Conservation (phyloP, 768 basidiomycete species). For the Dioszegia aurantiaca region DNA sequence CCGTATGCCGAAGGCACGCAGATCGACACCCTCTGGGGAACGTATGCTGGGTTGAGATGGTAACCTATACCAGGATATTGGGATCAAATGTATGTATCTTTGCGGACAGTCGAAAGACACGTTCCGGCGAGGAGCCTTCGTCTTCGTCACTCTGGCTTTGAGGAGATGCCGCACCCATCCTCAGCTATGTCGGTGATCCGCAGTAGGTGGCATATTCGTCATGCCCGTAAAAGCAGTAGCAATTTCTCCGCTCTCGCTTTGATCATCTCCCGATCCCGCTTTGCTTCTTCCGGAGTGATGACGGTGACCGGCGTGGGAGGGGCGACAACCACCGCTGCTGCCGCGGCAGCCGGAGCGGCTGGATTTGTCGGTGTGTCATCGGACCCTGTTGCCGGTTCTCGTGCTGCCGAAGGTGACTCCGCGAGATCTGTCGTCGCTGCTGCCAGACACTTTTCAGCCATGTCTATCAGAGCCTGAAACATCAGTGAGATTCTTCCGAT, state of each 20-base stretch:
- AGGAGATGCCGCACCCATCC: too few species aligned
- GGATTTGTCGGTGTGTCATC: too few species aligned
- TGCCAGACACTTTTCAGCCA: constrained; percentile 8
- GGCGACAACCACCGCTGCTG: background rate
- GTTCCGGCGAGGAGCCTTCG: too few species aligned
- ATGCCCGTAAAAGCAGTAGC: constrained; percentile 7
- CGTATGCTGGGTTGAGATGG: constrained; percentile 44
- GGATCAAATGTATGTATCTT: background rate
- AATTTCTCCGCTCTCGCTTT: constrained; percentile 28
- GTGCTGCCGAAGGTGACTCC: background rate
- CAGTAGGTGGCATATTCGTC: too few species aligned
- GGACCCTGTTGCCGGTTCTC: too few species aligned
- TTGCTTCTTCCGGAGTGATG: constrained; percentile 9
- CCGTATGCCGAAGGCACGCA: constrained; percentile 39
- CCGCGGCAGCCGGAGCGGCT: background rate
- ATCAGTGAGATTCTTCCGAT: background rate
- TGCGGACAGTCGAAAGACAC: too few species aligned
- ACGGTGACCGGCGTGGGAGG: background rate
- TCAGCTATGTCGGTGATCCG: too few species aligned
- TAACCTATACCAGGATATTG: background rate
- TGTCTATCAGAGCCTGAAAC: constrained; percentile 8
- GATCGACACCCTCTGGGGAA: constrained; percentile 44
- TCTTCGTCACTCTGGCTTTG: too few species aligned
- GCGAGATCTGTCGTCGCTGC: background rate
- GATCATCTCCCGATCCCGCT: constrained; percentile 11